Conservation (phyloP, 176 grass and related monocot species). For the Metroxylon sagu region DNA sequence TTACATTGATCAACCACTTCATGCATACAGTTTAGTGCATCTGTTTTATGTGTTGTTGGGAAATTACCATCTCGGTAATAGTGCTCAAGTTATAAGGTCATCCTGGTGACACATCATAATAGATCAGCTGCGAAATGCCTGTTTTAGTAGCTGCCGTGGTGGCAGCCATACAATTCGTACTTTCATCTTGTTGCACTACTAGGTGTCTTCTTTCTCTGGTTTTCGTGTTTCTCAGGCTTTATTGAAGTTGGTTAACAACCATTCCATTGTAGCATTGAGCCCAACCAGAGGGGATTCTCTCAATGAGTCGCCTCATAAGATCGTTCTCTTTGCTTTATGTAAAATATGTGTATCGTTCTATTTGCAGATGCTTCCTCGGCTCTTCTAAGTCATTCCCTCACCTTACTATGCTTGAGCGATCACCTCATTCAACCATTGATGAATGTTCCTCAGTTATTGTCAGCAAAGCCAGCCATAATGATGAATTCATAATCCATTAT, state of each 20-base stretch:
- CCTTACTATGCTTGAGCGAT: constrained; percentile 63
- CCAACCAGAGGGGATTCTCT: constrained; percentile 56
- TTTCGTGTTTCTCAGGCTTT: constrained; percentile 41
- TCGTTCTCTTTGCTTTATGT: constrained; percentile 77
- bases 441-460: constrained; percentile 53
- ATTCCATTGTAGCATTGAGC: constrained; percentile 58
- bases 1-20: no score
- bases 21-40: no score
- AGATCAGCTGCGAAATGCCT: no score
- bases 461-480: constrained; percentile 31
- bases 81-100: no score
- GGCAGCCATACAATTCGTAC: no score
- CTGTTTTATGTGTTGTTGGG: no score
- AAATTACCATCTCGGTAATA: no score
- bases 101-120: no score
- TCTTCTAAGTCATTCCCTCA: constrained; percentile 60
- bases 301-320: constrained; percentile 66
- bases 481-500: constrained; percentile 2
- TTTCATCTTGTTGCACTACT: not conserved
- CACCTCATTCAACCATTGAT: constrained; percentile 43
- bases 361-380: constrained; percentile 58
- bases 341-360: constrained; percentile 67
- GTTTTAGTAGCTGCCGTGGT: not conserved
- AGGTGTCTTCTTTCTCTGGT: not conserved
- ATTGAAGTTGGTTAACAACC: constrained; percentile 58